phyloP scores from a whole-genome alignment of 2,329 filamentous ascomycete species.

The Teratosphaeria zuluensis region DNA sequence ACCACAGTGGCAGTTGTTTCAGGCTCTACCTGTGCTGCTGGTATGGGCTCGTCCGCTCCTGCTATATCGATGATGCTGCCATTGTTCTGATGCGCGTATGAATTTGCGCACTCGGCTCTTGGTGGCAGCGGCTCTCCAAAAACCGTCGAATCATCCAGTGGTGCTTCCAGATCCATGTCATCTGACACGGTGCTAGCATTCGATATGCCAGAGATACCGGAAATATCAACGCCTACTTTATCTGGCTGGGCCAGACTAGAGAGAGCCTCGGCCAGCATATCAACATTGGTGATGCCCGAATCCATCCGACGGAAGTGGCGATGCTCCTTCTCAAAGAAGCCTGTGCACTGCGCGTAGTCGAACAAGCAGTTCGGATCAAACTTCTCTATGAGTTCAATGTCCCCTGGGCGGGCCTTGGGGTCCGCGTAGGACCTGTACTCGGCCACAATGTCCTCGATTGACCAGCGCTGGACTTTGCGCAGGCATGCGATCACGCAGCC shows the following conservation, averaged over 20 bases:
- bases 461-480: slow-evolving; percentile 63
- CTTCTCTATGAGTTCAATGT: slow-evolving; percentile 34
- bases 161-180: not conserved
- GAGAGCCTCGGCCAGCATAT: slow-evolving; percentile 10
- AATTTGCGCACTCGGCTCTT: not conserved
- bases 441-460: slow-evolving; percentile 49
- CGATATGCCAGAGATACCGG: slow-evolving; percentile 1
- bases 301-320: slow-evolving; percentile 9
- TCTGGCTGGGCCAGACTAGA: slow-evolving; percentile 1
- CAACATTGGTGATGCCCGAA: slow-evolving; percentile 8
- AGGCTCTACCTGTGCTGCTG: not conserved
- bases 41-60: not conserved
- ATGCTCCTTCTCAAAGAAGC: slow-evolving; percentile 7
- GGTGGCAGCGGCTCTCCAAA: not conserved
- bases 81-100: not conserved
- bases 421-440: slow-evolving; percentile 61
- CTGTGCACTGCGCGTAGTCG: slow-evolving; percentile 14
- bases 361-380: slow-evolving; percentile 35
- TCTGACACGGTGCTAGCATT: slow-evolving; percentile 3
- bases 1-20: not conserved
- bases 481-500: slow-evolving; percentile 79
- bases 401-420: slow-evolving; percentile 40
- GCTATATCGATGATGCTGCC: not conserved
- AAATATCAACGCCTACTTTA: slow-evolving; percentile 1
- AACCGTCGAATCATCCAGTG: not conserved